Evolutionary conservation across 257 asterid genomes (phyloP), one percentile per base, ranked within the genome.

Genomic region (Solanum rostratum): DNA sequence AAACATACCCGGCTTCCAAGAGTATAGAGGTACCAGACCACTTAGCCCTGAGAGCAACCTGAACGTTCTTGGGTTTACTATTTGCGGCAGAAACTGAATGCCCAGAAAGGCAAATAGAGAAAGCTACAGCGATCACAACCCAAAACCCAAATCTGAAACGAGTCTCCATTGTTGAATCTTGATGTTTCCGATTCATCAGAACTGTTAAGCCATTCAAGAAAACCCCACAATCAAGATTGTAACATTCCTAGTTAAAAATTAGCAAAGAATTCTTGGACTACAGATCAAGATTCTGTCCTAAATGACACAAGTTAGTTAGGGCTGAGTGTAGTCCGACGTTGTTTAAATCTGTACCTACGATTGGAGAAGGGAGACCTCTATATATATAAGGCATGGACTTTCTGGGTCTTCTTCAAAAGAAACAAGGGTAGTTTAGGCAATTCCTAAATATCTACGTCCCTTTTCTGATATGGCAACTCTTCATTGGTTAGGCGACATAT

Each of bases 1-100:
- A 70, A 41, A 55, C 90, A 80, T 91, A 97, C 99, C 99, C 98
- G 71, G 98, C 99, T 90, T 95, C 99, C 27, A 95, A 63, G 85
- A 95, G 96, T 80, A 97, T 85, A 39, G 99, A 94, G 63, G 99
- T 94, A 83, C 98, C 98, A 59, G 98, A 70, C 99, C 99, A 97
- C 93, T 95, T 95, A 87, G 99, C 98, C 85, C 93, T 89, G 81
- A 97, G 97, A 83, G 98, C 97, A 84, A 95, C 98, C 91, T 95
- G 98, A 88, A 97, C 98, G 86, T 97, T 97, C 92, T 97, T 97
- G 54, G 98, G 98, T 50, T 89, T 88, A 63, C 93, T 95, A 84
- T 83, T 91, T 89, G 83, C 88, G 20, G 93, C 97, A 79, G 88
- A 87, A 82, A 89, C 90, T 33, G 92, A 87, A 86, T 83, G 73